phyloP scores from a whole-genome alignment of 2,329 filamentous ascomycete genomes.

The Shiraia bambusicola region DNA sequence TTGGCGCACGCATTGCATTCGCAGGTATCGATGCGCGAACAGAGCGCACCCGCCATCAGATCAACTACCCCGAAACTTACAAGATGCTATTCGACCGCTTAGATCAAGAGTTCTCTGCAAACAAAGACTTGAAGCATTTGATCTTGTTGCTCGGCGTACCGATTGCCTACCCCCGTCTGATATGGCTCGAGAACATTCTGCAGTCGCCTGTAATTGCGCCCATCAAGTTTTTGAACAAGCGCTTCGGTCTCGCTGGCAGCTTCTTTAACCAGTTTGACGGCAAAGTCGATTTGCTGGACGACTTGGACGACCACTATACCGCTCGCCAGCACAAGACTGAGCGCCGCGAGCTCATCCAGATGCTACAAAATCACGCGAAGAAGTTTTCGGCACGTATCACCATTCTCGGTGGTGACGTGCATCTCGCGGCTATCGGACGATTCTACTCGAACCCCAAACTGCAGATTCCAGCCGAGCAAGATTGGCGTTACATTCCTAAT shows the following conservation, averaged over 20 bases:
- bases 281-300: slow-evolving; percentile 64
- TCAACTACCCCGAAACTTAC: slow-evolving; percentile 77
- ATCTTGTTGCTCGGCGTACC: slow-evolving; percentile 69
- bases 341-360: slow-evolving; percentile 69
- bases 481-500: slow-evolving; percentile 66
- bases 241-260: slow-evolving; percentile 81
- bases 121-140: slow-evolving; percentile 62
- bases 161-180: slow-evolving; percentile 71
- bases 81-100: slow-evolving; percentile 60
- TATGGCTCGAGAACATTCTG: slow-evolving; percentile 95
- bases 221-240: slow-evolving; percentile 84
- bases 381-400: slow-evolving; percentile 59
- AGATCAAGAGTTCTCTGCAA: slow-evolving; percentile 53
- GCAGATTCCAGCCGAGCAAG: slow-evolving; percentile 57
- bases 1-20: slow-evolving; percentile 66
- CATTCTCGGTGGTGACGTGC: slow-evolving; percentile 66
- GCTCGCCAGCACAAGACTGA: slow-evolving; percentile 89
- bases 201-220: slow-evolving; percentile 83
- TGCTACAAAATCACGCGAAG: slow-evolving; percentile 61
- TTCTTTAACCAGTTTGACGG: slow-evolving; percentile 95
- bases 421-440: slow-evolving; percentile 63
- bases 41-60: slow-evolving; percentile 85
- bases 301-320: slow-evolving; percentile 76
- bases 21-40: slow-evolving; percentile 62
- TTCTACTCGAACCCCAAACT: slow-evolving; percentile 65